A percentile compares a stretch with the other conserved stretches of the same genome.
Evolutionary conservation across 805 yeast genomes (phyloP).

Genomic region (Teunomyces tritomae): DNA sequence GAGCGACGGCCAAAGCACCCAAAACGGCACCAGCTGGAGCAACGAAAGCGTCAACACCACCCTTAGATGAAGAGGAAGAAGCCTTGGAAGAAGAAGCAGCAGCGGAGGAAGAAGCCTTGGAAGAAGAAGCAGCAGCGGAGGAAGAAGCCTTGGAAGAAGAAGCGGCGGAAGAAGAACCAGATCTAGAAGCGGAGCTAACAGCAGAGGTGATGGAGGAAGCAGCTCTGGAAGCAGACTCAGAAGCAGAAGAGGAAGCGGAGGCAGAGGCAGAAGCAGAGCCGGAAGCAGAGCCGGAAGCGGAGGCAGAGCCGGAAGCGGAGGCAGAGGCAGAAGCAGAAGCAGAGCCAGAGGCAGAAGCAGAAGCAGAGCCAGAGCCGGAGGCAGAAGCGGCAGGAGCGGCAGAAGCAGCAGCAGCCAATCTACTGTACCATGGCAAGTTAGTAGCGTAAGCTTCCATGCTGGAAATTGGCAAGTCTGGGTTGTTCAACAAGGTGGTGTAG

Average conservation of each 20-base stretch:
- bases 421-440: conserved; percentile 37
- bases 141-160: background rate
- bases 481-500: conserved; percentile 40
- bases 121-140: conserved; percentile 11
- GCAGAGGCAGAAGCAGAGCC: conserved; percentile 8
- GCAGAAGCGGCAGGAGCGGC: conserved; percentile 6
- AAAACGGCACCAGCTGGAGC: conserved; percentile 32
- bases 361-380: conserved; percentile 8
- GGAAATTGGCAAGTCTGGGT: conserved; percentile 21
- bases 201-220: conserved; percentile 7
- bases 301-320: background rate
- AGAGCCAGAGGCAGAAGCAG: conserved; percentile 14
- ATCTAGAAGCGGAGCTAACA: conserved; percentile 5
- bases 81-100: conserved; percentile 11
- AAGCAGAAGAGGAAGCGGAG: conserved; percentile 8
- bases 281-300: conserved; percentile 6
- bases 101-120: conserved; percentile 12
- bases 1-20: conserved; percentile 35
- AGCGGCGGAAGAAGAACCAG: background rate
- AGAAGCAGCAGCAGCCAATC: conserved; percentile 12
- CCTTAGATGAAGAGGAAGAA: conserved; percentile 12
- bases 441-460: conserved; percentile 32
- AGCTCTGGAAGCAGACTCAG: conserved; percentile 16
- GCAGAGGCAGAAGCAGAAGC: conserved; percentile 10
- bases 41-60: background rate